Conservation (phyloP, 257 asterid genomes). For the Verbascum thapsus region DNA sequence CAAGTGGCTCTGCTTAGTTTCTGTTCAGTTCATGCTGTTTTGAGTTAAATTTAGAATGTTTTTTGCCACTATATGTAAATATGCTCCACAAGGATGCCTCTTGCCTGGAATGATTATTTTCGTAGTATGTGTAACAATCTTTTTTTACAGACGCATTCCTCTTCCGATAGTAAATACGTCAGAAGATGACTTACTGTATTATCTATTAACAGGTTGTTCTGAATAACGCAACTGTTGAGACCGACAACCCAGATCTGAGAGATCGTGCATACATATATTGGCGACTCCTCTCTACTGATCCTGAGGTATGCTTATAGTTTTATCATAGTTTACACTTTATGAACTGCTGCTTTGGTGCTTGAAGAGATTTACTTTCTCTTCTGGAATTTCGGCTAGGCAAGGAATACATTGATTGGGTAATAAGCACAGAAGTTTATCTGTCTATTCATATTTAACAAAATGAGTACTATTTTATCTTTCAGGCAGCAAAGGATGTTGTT, state of each 20-base stretch:
- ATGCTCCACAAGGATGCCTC: no score
- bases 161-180: no score
- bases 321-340: conserved; percentile 13
- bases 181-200: conserved; percentile 12
- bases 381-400: conserved; percentile 12
- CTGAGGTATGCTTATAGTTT: conserved; percentile 70
- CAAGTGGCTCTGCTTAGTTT: background rate
- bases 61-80: background rate
- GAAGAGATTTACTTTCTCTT: conserved; percentile 16
- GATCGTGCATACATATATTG: conserved; percentile 99
- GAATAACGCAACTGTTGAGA: conserved; percentile 98
- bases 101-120: no score
- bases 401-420: conserved; percentile 7
- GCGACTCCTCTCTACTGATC: conserved; percentile 99
- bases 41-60: conserved; percentile 22
- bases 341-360: conserved; percentile 26
- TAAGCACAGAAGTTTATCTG: background rate
- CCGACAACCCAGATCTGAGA: conserved; percentile 97
- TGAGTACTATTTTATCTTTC: conserved; percentile 36
- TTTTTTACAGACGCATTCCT: no score
- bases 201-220: conserved; percentile 74
- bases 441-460: conserved; percentile 9
- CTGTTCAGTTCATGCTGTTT: conserved; percentile 6
- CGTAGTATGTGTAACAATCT: no score
- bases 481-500: conserved; percentile 99